Base-by-base conservation (phyloP, 1,284 basidiomycete species). In the Porogramme epimiltina region DNA sequence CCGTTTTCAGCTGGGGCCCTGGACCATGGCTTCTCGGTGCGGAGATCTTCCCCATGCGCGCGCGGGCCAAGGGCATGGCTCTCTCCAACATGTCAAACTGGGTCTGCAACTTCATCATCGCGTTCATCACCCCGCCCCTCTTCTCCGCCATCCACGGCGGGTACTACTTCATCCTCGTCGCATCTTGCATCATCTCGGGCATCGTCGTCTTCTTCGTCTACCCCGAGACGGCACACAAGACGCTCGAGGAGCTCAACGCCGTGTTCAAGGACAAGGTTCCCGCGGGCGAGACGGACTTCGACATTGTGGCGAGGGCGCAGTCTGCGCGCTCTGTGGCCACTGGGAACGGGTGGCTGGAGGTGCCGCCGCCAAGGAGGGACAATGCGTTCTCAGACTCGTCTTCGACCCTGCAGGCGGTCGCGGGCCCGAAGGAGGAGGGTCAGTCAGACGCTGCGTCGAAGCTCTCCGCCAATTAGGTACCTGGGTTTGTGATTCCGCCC, bases 21-120 rank as follows among this genome's bases (percentile, higher is more conserved):
- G 76, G 74, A 37, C 82, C 82, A 3, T 89, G 84, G 80, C 68
- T 82, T 8, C 69, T 83, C 18, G 75, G 77, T 16, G 78, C 79
- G 2, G 82, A 84, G 61, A 79, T 88, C 55, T 89, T 86, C 71
- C 85, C 86, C 18, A 73, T 85, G 51, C 81, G 83, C 22, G 82
- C 84, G 26, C 78, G 85, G 55, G 79, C 85, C 26, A 84, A 84
- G 60, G 85, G 85, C 63, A 82, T 87, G 71, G 82, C 81, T 18
- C 69, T 88, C 43, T 82, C 83, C 22, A 82, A 82, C 23, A 73
- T 77, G 37, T 76, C 77, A 45, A 85, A 87, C 70, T 85, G 71
- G 77, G 61, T 82, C 55, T 78, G 72, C 62, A 82, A 81, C 66
- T 82, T 81, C 59, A 62, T 79, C 63, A 67, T 81, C 56, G 79